These are phyloP conservation scores for Colletotrichum orbiculare DNA, from an alignment of 2,329 filamentous ascomycete species.

Conservation along the genomic window DNA sequence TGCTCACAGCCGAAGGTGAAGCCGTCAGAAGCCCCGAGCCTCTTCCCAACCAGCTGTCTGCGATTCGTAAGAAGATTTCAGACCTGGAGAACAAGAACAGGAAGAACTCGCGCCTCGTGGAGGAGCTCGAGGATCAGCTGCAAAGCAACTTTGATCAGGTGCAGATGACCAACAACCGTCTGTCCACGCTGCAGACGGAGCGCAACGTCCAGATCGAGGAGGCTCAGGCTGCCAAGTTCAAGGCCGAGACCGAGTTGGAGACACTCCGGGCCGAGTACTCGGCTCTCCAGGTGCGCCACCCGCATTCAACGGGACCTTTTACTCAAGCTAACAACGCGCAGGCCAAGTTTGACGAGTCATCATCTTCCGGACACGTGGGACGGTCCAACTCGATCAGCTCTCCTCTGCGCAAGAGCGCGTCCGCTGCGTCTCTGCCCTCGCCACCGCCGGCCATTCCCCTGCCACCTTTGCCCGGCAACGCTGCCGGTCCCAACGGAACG, in stretches of 20 bases:
- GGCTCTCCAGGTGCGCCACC: conserved; percentile 76
- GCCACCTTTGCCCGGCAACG: conserved; percentile 80
- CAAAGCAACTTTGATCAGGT: conserved; percentile 96
- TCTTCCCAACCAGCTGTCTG: conserved; percentile 66
- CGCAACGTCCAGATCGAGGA: conserved; percentile 82
- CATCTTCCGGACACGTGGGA: conserved; percentile 55
- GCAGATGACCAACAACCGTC: conserved; percentile 83
- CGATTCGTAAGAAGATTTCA: conserved; percentile 73
- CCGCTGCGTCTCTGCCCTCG: conserved; percentile 86
- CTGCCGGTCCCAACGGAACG: conserved; percentile 51
- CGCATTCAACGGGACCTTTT: neutral
- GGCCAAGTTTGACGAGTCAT: conserved; percentile 52
- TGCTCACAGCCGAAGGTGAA: conserved; percentile 63
- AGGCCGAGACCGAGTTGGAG: conserved; percentile 77
- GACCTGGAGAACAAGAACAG: conserved; percentile 78
- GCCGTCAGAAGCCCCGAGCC: conserved; percentile 56
- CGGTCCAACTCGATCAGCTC: conserved; percentile 71
- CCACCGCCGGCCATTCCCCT: conserved; percentile 96
- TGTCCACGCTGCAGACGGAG: conserved; percentile 84
- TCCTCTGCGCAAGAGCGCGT: conserved; percentile 85
- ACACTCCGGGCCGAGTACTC: conserved; percentile 75
- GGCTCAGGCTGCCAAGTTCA: conserved; percentile 71
- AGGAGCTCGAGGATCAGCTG: conserved; percentile 96
- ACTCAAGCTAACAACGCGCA: conserved; percentile 48
- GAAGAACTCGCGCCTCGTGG: conserved; percentile 91